A percentile compares a stretch with the other conserved stretches of the same genome.
Evolutionary conservation across 768 basidiomycete genomes (phyloP).

Genomic region (Boletus speciosus): DNA sequence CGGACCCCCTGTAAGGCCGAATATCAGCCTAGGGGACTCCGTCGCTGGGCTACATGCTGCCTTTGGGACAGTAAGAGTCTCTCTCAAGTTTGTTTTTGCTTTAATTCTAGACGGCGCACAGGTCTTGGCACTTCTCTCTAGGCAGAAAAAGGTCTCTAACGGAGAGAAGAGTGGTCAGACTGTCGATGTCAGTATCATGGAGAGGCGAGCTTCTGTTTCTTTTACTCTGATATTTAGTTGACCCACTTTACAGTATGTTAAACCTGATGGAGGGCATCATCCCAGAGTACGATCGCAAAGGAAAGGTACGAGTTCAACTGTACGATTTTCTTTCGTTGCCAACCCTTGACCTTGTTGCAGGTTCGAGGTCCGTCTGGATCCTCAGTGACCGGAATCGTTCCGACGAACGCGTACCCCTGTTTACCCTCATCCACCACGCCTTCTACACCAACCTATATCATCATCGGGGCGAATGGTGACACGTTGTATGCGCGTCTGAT

Average conservation of each 20-base stretch:
- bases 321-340: neutral
- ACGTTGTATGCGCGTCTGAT: constrained; percentile 67
- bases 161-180: constrained; percentile 42
- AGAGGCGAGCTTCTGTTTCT: constrained; percentile 42
- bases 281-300: constrained; percentile 71
- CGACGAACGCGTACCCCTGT: constrained; percentile 73
- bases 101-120: constrained; percentile 15
- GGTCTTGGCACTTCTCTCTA: constrained; percentile 60
- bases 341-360: constrained; percentile 27
- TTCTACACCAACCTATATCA: constrained; percentile 49
- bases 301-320: constrained; percentile 42
- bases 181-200: constrained; percentile 75
- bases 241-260: constrained; percentile 49
- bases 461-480: constrained; percentile 73
- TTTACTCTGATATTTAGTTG: neutral
- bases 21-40: constrained; percentile 70
- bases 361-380: constrained; percentile 71
- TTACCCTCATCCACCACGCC: constrained; percentile 42
- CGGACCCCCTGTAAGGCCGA: constrained; percentile 66
- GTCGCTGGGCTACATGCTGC: constrained; percentile 71
- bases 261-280: constrained; percentile 77
- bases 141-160: constrained; percentile 32
- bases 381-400: constrained; percentile 71
- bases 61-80: constrained; percentile 58
- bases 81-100: neutral